Evolutionary conservation across 768 basidiomycete genomes (phyloP), one percentile per base, ranked within the genome.

Genomic region (Mycena alexandri): DNA sequence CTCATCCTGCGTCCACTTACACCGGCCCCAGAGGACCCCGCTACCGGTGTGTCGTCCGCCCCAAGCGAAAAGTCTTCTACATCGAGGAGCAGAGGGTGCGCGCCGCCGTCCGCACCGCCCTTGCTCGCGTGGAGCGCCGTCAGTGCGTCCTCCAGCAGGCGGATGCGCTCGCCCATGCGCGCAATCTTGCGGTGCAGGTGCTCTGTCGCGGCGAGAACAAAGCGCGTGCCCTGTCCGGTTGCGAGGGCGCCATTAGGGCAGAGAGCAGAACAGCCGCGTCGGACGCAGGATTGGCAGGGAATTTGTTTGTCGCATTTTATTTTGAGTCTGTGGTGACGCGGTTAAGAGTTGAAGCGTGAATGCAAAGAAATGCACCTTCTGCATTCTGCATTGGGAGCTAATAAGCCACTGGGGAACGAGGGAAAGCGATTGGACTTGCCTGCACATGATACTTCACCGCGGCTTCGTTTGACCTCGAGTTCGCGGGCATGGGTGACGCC

Each of bases 251-350:
- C 91, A 73, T 91, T 92, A 7, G 91, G 91, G 77, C 91, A 93
- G 22, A 93, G 74, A 2, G 89, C 84, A 38, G 86, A 86, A 73
- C 91, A 92, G 29, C 91, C 90, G 72, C 91, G 79, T 71, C 91
- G 79, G 87, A 90, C 71, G 75, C 91, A 92, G 0, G 90, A 91
- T 75, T 91, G 89, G 75, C 91, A 93, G 12, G 92, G 92, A 60
- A 92, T 90, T 70, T 90, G 86, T 81, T 92, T 93, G 85, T 92
- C 90, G 81, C 91, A 93, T 75, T 91, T 92, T 76, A 93, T 92
- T 84, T 93, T 90, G 72, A 93, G 82, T 72, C 91, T 86, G n/a
- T n/a, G 29, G 22, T 13, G 43, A 36, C 21, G 8, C 14, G 16
- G 11, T 16, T 29, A 5, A 54, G 72, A 65, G 21, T n/a, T 42